A percentile compares a stretch with the other conserved stretches of the same genome.
Evolutionary conservation across 805 yeast species (phyloP).

Genomic region (Cyberlindnera mississippiensis): DNA sequence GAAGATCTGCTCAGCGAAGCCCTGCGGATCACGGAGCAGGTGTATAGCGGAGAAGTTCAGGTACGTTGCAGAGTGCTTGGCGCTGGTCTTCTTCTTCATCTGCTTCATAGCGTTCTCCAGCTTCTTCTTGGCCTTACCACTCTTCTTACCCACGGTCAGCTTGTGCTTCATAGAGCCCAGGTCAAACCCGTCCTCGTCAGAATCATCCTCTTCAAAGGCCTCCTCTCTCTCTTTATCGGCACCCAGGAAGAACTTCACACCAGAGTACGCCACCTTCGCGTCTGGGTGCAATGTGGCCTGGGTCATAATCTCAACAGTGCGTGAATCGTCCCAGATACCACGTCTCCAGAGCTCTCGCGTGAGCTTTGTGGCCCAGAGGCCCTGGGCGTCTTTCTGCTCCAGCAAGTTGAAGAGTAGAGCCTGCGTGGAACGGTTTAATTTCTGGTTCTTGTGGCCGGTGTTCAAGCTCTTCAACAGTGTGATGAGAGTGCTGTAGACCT

Average conservation of each 20-base stretch:
- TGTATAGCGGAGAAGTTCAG: conserved; percentile 95
- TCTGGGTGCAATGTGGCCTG: conserved; percentile 91
- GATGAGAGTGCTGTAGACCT: conserved; percentile 75
- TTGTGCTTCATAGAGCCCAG: conserved; percentile 72
- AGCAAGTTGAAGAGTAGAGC: conserved; percentile 84
- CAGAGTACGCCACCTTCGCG: conserved; percentile 81
- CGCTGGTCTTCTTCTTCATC: conserved; percentile 58
- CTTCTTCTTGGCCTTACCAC: conserved; percentile 75
- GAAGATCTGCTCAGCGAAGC: conserved; percentile 86
- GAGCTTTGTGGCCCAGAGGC: conserved; percentile 93
- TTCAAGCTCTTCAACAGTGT: conserved; percentile 78
- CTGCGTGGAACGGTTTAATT: conserved; percentile 84
- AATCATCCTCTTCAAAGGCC: conserved; percentile 64
- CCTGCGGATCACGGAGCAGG: conserved; percentile 93
- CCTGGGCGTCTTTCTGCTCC: conserved; percentile 76
- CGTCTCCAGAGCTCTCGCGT: conserved; percentile 97
- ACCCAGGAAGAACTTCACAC: conserved; percentile 86
- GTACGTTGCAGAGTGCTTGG: conserved; percentile 58
- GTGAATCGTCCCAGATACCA: conserved; percentile 96
- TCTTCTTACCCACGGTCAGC: conserved; percentile 77
- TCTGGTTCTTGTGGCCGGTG: conserved; percentile 85
- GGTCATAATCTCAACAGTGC: conserved; percentile 97
- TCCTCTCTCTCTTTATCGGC: conserved; percentile 94
- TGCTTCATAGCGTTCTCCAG: conserved; percentile 69
- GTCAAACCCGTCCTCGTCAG: conserved; percentile 70